A percentile compares a stretch with the other conserved stretches of the same genome.
Conservation (phyloP, 2,329 filamentous ascomycete species). For the Alternaria triticina region DNA sequence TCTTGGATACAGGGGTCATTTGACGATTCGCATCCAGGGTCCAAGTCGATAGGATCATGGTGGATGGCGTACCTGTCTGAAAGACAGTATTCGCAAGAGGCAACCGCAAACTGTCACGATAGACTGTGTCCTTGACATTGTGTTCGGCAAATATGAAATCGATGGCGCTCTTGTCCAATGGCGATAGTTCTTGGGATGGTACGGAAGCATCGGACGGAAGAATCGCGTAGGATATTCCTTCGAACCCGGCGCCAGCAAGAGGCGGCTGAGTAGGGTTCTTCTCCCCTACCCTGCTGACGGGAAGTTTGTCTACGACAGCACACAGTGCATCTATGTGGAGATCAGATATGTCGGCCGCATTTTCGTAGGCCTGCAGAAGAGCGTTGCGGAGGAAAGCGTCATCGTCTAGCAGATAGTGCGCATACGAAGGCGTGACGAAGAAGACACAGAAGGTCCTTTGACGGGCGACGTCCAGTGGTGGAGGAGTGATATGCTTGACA, state of each 20-base stretch:
- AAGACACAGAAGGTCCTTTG: conserved; percentile 33
- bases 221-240: conserved; percentile 43
- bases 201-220: conserved; percentile 21
- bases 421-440: conserved; percentile 43
- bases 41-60: conserved; percentile 38
- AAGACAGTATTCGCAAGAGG: conserved; percentile 82
- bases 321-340: conserved; percentile 29
- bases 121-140: not conserved
- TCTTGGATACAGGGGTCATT: conserved; percentile 16
- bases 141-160: conserved; percentile 27
- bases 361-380: conserved; percentile 24
- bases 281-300: conserved; percentile 20
- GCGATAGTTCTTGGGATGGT: conserved; percentile 1
- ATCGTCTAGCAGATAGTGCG: conserved; percentile 38
- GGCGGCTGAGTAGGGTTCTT: conserved; percentile 14
- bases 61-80: conserved; percentile 63
- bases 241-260: conserved; percentile 33
- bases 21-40: not conserved
- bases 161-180: conserved; percentile 30
- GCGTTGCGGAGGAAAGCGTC: conserved; percentile 35
- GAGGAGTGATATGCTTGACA: conserved; percentile 29
- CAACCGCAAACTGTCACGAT: conserved; percentile 54
- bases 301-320: conserved; percentile 49
- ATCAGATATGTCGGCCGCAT: not conserved
- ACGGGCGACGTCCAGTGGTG: not conserved